phyloP scores from a whole-genome alignment of 345 rosid genomes.

The Eucalyptus melliodora region DNA sequence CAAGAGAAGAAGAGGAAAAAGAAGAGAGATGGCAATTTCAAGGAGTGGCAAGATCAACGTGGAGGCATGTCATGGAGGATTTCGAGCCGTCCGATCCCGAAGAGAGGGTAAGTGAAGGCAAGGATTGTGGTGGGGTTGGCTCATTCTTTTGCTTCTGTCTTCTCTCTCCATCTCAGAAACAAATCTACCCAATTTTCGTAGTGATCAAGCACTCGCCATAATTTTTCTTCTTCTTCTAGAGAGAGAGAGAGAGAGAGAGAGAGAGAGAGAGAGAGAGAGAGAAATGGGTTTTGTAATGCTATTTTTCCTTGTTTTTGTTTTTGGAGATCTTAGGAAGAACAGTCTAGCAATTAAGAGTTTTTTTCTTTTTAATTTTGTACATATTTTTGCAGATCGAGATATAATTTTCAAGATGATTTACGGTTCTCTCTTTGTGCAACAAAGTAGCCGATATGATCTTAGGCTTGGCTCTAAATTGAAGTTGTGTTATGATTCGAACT shows the following conservation, averaged over 20 bases:
- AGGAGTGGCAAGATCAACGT: slow-evolving; percentile 4
- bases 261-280: neutral
- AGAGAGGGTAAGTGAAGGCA: slow-evolving; percentile 65
- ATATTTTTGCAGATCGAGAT: neutral
- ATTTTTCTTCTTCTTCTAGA: neutral
- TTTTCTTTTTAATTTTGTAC: neutral
- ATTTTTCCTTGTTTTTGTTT: neutral
- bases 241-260: neutral
- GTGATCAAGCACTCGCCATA: neutral
- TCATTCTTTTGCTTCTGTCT: slow-evolving; percentile 44
- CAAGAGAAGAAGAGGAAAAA: neutral
- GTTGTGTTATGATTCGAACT: neutral
- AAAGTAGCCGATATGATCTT: neutral
- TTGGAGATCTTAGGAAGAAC: neutral
- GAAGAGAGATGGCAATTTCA: slow-evolving; percentile 15
- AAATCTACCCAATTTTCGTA: neutral
- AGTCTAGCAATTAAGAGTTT: neutral
- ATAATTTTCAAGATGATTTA: neutral
- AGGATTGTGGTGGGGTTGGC: slow-evolving; percentile 43
- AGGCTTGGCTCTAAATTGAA: neutral
- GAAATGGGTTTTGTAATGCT: neutral
- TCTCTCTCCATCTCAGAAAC: neutral
- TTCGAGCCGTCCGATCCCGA: slow-evolving; percentile 48
- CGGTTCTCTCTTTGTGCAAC: neutral
- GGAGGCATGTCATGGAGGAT: slow-evolving; percentile 11